phyloP scores from a whole-genome alignment of 2,329 filamentous ascomycete species.

The Keithomyces neogunnii region DNA sequence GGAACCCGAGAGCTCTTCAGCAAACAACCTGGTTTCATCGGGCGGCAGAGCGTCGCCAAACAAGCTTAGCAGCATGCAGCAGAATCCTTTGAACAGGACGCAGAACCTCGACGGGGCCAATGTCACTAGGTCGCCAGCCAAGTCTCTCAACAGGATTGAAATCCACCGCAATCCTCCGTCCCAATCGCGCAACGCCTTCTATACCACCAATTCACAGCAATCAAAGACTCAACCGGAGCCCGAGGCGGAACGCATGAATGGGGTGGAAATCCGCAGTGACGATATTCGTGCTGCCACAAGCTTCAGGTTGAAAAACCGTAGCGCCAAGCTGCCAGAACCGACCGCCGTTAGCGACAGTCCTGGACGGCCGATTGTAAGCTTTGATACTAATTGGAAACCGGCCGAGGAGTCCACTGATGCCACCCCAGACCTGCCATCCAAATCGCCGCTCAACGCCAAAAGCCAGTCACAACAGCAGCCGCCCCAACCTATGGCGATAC shows the following conservation, averaged over 20 bases:
- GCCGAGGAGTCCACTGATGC: constrained; percentile 63
- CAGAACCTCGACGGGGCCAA: constrained; percentile 29
- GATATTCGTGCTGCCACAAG: constrained; percentile 88
- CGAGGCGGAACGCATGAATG: constrained; percentile 58
- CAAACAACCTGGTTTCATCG: constrained; percentile 5
- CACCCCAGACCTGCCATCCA: constrained; percentile 35
- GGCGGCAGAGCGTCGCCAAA: constrained; percentile 24
- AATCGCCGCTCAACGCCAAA: constrained; percentile 9
- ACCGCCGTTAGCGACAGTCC: constrained; percentile 84
- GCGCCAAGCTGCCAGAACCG: constrained; percentile 77
- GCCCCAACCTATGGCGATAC: constrained; percentile 33
- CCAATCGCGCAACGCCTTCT: constrained; percentile 73
- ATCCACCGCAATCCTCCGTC: constrained; percentile 78
- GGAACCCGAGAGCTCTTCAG: constrained; percentile 53
- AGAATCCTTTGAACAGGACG: constrained; percentile 24
- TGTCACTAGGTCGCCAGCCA: constrained; percentile 9
- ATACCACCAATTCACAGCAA: constrained; percentile 56
- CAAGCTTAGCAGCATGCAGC: constrained; percentile 24
- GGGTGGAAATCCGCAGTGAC: constrained; percentile 73
- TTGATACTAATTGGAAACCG: constrained; percentile 75
- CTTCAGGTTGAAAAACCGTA: constrained; percentile 80
- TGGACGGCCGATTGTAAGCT: constrained; percentile 94
- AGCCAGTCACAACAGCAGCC: constrained; percentile 12
- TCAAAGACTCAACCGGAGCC: constrained; percentile 25
- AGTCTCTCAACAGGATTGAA: constrained; percentile 49